Evolutionary conservation across 331 rosid genomes (phyloP).

Genomic region (Prunus yedoensis): DNA sequence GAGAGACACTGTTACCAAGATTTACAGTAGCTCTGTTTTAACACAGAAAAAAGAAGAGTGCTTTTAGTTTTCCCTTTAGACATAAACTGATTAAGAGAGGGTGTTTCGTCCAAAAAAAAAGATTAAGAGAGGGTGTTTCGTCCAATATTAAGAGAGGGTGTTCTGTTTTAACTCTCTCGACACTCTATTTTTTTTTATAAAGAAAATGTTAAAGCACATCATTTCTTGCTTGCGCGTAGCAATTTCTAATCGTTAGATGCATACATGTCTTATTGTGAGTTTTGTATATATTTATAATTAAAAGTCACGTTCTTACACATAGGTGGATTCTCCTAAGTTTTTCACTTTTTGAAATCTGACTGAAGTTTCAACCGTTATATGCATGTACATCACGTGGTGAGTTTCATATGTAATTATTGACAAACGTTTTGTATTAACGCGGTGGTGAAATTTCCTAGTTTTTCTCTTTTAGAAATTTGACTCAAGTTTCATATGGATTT

Average conservation of each 20-base stretch:
- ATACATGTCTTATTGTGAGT: neutral
- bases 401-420: neutral
- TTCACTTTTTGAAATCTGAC: neutral
- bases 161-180: neutral
- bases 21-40: neutral
- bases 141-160: no score
- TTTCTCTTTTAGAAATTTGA: neutral
- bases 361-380: neutral
- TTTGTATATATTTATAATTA: neutral
- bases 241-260: neutral
- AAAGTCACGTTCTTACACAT: no score
- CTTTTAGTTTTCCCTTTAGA: neutral
- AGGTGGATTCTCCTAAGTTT: fast-evolving
- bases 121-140: no score
- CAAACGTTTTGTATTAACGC: no score
- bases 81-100: neutral
- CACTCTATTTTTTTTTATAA: neutral
- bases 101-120: no score
- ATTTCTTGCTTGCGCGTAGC: no score
- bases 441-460: no score
- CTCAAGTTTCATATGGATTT: neutral
- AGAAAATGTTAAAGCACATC: neutral
- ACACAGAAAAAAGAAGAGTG: neutral
- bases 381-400: fast-evolving
- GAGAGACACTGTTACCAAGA: neutral